Base-by-base conservation (phyloP, 176 grass and related monocot species). In the Hordeum marinum region DNA sequence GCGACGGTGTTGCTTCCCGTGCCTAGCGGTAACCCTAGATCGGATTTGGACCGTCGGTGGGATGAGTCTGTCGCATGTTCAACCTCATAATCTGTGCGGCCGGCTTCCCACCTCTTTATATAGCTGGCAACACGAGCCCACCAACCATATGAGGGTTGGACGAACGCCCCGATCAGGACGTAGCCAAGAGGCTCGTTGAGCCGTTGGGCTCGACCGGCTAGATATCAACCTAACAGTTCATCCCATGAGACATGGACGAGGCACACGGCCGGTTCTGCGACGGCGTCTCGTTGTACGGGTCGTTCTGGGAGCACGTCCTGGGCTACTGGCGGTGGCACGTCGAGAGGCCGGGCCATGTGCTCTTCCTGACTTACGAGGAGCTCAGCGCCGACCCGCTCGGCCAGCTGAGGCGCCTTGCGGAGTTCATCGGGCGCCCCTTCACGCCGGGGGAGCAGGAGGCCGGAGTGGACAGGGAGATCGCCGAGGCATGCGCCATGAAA, bases 311-410 rank as follows among this genome's bases (percentile, higher is more conserved):
- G 9, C 87, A 88, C 26, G 17, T 58, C 11, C 75, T 75, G 20
- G 25, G 75, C 14, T 88, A 88, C 75, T 84, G 75, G 87, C 59
- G 6, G 5, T 67, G 34, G 75, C 81, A 79, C 13, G 2, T 54
- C 4, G 55, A 65, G 75, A 15, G 15, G 31, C 87, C 87, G 6
- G 1, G n/a, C 4, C 41, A 84, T 43, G 82, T 84, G 34, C 15
- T 89, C 54, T 89, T 89, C 68, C 4, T 84, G 11, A 84, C 41
- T 32, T 80, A 84, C 45, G 82, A 89, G 76, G 87, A 80, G 76
- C 26, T 84, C 57, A 15, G 11, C 1, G 9, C 24, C 7, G 68
- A 84, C 80, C 23, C 82, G 4, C 55, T 27, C 4, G 67, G 31
- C 4, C 42, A 80, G 11, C 41, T 84, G 55, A 41, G 46, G 25